Base-by-base conservation (phyloP, 495 filamentous ascomycete species). In the Pseudoneurospora amorphoporcata region DNA sequence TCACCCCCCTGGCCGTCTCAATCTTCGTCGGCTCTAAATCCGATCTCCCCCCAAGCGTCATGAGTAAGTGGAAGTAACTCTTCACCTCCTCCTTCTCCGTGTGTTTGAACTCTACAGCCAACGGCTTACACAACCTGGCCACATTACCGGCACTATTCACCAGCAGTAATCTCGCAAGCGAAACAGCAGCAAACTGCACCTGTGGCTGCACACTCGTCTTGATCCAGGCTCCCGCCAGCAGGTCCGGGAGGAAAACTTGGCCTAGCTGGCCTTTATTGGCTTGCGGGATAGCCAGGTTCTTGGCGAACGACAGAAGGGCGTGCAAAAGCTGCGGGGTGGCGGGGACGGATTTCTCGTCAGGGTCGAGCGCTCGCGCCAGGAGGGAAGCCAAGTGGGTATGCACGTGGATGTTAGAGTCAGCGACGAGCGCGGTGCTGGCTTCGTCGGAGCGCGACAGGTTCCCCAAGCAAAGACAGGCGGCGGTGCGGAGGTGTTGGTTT, bases 381-480 rank as follows among this genome's bases (percentile, higher is more conserved):
- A 90, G 85, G 0, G 77, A 72, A 42, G 88, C 83, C 8, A 95
- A 78, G 2, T 86, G 82, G 9, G 81, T 77, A 70, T 91, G 89
- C 7, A 93, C 82, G 7, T 85, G 78, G 16, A 81, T 81, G 14
- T 16, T 17, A 16, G 53, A 29, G 0, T 53, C 47, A 4, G 47
- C 23, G 6, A 92, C 87, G 70, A 94, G 87, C 43, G 83, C 73
- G 35, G 77, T 79, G 76, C 89, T 91, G 14, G 88, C 81, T 68
- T 84, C 86, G 75, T 94, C 91, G 1, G 90, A 91, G 73, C 91
- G 88, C 53, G 89, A 87, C n/a, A 94, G 76, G 76, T 95, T 95
- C 29, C 92, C 92, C 7, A 94, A 86, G 72, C 91, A 86, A 19
- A 94, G 82, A 76, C 92, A 94, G 17, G 91, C 89, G 39, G 90